phyloP scores from a whole-genome alignment of 805 yeast genomes.

The Metschnikowia arizonensis region DNA sequence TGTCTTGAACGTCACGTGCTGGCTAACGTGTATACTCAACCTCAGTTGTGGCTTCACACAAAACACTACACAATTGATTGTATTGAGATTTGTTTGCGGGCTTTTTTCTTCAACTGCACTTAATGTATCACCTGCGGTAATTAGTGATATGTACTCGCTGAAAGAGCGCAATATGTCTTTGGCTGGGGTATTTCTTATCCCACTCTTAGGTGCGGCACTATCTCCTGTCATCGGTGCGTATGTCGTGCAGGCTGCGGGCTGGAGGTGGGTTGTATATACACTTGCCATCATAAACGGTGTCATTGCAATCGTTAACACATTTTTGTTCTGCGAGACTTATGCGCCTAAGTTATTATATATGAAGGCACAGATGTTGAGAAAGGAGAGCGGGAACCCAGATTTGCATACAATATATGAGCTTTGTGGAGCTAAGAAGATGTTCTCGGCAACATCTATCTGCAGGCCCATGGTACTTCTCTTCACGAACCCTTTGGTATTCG shows the following conservation, averaged over 20 bases:
- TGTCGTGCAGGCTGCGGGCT: conserved; percentile 27
- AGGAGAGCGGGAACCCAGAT: conserved; percentile 33
- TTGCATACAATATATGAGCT: conserved; percentile 38
- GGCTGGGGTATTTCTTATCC: conserved; percentile 36
- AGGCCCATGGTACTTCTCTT: conserved; percentile 33
- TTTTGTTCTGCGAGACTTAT: conserved; percentile 34
- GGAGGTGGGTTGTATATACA: conserved; percentile 39
- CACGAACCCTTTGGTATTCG: conserved; percentile 37
- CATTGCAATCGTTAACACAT: conserved; percentile 29
- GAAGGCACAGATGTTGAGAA: conserved; percentile 27
- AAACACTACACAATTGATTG: conserved; percentile 30
- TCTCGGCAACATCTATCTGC: conserved; percentile 24
- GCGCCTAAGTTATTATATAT: conserved; percentile 30
- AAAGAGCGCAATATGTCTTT: conserved; percentile 30
- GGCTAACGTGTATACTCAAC: conserved; percentile 34
- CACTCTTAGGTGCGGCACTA: conserved; percentile 36
- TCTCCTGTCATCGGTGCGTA: conserved; percentile 38
- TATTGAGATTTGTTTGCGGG: conserved; percentile 35
- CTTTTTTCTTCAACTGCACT: conserved; percentile 37
- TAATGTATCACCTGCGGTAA: conserved; percentile 38
- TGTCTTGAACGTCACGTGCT: conserved; percentile 31
- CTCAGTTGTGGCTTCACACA: conserved; percentile 35
- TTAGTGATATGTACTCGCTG: conserved; percentile 36
- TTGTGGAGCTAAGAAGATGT: conserved; percentile 23
- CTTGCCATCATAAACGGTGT: conserved; percentile 33